phyloP scores from a whole-genome alignment of 352 stramenopile genomes.

The Pythium inflatum region DNA sequence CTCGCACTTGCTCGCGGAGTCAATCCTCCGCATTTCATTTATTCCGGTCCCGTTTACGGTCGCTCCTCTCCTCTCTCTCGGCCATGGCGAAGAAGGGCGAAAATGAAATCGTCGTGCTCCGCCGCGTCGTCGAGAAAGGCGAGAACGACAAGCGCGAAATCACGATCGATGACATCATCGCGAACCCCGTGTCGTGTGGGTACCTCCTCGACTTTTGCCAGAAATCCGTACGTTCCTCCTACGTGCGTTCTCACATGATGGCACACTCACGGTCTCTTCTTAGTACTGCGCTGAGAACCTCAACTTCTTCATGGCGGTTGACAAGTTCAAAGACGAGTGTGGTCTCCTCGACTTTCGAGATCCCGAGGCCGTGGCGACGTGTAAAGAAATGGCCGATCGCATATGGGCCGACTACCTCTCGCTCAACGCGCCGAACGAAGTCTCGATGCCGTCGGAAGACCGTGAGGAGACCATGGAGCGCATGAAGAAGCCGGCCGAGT shows the following conservation, averaged over 20 bases:
- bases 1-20: no score
- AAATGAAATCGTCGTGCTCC: slow-evolving; percentile 72
- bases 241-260: no score
- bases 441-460: slow-evolving; percentile 80
- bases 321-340: slow-evolving; percentile 87
- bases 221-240: slow-evolving; percentile 61
- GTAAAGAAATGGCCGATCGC: slow-evolving; percentile 82
- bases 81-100: slow-evolving; percentile 70
- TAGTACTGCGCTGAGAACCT: slow-evolving; percentile 86
- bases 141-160: slow-evolving; percentile 79
- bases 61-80: background rate
- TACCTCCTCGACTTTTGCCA: slow-evolving; percentile 88
- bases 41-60: slow-evolving; percentile 24
- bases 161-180: slow-evolving; percentile 84
- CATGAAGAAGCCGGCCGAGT: slow-evolving; percentile 83
- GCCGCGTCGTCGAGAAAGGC: slow-evolving; percentile 71
- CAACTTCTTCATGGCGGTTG: slow-evolving; percentile 88
- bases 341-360: slow-evolving; percentile 79
- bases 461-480: slow-evolving; percentile 79
- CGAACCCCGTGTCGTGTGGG: slow-evolving; percentile 82
- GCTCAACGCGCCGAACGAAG: slow-evolving; percentile 83
- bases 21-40: no score
- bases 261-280: background rate
- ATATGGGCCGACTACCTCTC: slow-evolving; percentile 86
- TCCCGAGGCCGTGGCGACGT: slow-evolving; percentile 75